Conservation (phyloP, 768 basidiomycete species). For the Cubamyces lactineus region DNA sequence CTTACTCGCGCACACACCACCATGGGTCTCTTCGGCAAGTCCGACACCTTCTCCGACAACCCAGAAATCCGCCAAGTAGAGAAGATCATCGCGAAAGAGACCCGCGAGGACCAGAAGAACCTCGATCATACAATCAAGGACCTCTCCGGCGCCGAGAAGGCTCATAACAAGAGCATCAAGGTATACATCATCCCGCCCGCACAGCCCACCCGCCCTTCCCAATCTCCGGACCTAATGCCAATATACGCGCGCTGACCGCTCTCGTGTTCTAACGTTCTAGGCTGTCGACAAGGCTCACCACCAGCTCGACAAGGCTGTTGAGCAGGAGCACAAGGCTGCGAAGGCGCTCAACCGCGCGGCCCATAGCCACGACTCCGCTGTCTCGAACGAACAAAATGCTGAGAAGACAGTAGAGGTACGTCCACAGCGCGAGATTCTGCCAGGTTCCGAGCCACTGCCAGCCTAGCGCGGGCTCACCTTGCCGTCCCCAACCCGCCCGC, state of each 20-base stretch:
- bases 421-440: not conserved
- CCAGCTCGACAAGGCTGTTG: conserved; percentile 49
- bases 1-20: conserved; percentile 11
- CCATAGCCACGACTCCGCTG: conserved; percentile 53
- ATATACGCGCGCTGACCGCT: not conserved
- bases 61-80: conserved; percentile 45
- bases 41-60: conserved; percentile 30
- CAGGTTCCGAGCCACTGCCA: no score
- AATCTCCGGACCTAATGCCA: not conserved
- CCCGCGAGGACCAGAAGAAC: conserved; percentile 51
- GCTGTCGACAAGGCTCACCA: conserved; percentile 51
- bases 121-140: conserved; percentile 59
- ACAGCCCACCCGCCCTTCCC: not conserved
- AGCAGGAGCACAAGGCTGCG: conserved; percentile 54
- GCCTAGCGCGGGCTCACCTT: not conserved
- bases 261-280: conserved; percentile 32
- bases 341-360: conserved; percentile 55
- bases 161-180: conserved; percentile 54
- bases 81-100: conserved; percentile 51
- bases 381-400: conserved; percentile 45
- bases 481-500: not conserved
- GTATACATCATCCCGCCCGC: conserved; percentile 33
- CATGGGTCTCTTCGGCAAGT: conserved; percentile 36
- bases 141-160: conserved; percentile 55
- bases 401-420: conserved; percentile 50